Evolutionary conservation across 352 stramenopile species (phyloP).

Genomic region (Phytophthora lateralis): DNA sequence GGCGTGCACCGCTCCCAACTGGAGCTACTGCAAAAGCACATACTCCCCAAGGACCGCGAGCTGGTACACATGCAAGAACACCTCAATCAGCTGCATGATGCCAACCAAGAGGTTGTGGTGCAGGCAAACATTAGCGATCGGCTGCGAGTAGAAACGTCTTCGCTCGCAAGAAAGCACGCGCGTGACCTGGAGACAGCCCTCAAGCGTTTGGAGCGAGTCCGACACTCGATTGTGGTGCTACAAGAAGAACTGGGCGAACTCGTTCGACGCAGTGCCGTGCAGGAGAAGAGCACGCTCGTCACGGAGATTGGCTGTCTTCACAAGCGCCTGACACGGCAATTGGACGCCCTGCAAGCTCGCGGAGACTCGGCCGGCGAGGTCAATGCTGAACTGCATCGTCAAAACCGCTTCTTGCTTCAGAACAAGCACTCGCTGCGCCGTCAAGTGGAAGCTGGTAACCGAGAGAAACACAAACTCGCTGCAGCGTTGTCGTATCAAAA

Average conservation of each 20-base stretch:
- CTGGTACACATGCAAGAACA: conserved; percentile 70
- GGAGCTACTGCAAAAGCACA: conserved; percentile 68
- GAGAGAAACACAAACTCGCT: conserved; percentile 77
- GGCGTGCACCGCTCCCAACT: conserved; percentile 77
- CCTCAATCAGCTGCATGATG: conserved; percentile 56
- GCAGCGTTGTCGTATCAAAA: conserved; percentile 78
- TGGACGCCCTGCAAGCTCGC: conserved; percentile 53
- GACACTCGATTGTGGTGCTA: conserved; percentile 64
- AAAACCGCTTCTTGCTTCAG: conserved; percentile 77
- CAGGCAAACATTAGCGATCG: conserved; percentile 74
- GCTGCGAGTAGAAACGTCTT: conserved; percentile 50
- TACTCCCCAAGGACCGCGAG: conserved; percentile 73
- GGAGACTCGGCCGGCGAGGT: conserved; percentile 64
- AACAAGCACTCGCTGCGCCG: conserved; percentile 74
- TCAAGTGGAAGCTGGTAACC: conserved; percentile 62
- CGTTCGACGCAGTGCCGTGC: conserved; percentile 52
- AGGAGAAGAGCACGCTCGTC: conserved; percentile 71
- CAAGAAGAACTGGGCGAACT: conserved; percentile 72
- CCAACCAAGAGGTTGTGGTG: conserved; percentile 73
- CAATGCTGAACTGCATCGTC: conserved; percentile 68
- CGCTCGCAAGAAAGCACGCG: conserved; percentile 52
- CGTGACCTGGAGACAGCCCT: conserved; percentile 39
- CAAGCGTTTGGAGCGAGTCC: conserved; percentile 47
- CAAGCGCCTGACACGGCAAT: conserved; percentile 60
- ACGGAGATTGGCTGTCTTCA: conserved; percentile 69